A percentile compares a stretch with the other conserved stretches of the same genome.
Evolutionary conservation across 495 filamentous ascomycete species (phyloP).

Genomic region (Aspergillus taichungensis): DNA sequence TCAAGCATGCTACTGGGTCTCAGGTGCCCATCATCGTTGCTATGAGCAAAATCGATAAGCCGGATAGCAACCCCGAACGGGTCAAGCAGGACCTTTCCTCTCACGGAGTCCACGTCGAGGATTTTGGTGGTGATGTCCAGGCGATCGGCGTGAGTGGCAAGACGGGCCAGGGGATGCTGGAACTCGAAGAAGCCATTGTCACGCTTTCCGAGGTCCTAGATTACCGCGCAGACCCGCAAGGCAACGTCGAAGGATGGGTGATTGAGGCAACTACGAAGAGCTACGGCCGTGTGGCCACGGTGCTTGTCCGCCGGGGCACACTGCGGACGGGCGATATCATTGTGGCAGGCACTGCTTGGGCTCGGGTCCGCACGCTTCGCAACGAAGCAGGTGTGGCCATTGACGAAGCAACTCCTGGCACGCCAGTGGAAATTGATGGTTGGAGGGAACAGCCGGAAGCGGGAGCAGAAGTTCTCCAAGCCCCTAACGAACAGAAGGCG

Average conservation of each 20-base stretch:
- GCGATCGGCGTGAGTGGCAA: slow-evolving; percentile 86
- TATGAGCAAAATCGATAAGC: slow-evolving; percentile 96
- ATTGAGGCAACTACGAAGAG: slow-evolving; percentile 87
- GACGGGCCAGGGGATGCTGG: slow-evolving; percentile 84
- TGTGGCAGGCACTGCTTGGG: slow-evolving; percentile 80
- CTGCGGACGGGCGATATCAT: slow-evolving; percentile 73
- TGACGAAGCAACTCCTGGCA: slow-evolving; percentile 71
- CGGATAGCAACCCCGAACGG: slow-evolving; percentile 62
- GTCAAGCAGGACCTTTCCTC: slow-evolving; percentile 82
- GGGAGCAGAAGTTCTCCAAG: slow-evolving; percentile 81
- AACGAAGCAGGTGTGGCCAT: slow-evolving; percentile 77
- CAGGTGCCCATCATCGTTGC: slow-evolving; percentile 95
- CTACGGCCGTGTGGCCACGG: slow-evolving; percentile 78
- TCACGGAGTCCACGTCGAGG: slow-evolving; percentile 87
- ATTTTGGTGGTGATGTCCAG: slow-evolving; percentile 91
- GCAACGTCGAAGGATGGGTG: slow-evolving; percentile 85
- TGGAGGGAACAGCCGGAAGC: slow-evolving; percentile 90
- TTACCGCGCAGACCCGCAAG: slow-evolving; percentile 67
- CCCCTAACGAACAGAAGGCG: slow-evolving; percentile 66
- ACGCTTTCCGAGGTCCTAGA: slow-evolving; percentile 83
- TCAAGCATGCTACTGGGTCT: slow-evolving; percentile 86
- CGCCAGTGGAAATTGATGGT: slow-evolving; percentile 84
- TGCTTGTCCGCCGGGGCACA: slow-evolving; percentile 82
- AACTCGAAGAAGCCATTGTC: slow-evolving; percentile 82
- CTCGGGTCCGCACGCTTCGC: slow-evolving; percentile 68